Evolutionary conservation across 2,329 filamentous ascomycete species (phyloP), one percentile per base, ranked within the genome.

Genomic region (Hypoxylon sp.): DNA sequence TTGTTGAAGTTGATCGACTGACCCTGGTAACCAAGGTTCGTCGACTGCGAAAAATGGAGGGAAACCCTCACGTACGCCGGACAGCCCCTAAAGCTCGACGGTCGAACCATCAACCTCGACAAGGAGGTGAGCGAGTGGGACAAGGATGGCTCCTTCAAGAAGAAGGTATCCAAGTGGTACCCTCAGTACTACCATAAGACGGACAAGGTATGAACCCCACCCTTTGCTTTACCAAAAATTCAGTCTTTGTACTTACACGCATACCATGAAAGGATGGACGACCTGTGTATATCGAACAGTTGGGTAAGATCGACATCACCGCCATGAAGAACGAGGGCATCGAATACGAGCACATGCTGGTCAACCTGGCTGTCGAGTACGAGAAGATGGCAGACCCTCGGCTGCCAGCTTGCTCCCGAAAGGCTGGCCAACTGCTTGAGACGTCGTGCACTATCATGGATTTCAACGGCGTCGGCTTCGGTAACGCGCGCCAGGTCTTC

Each of bases 391-490:
- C 93, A 74, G 95, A 98, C 82, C 94, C 94, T 13, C 92, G 96
- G 74, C 88, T 99, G 63, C 96, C 96, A 58, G 95, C 96, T 74
- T 98, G 94, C 87, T 97, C 94, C 63, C 94, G 95, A 82, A 97
- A 97, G 84, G 86, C 91, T 24, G 94, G 93, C 76, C 89, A 91
- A 78, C 90, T 99, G 64, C 91, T 98, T 77, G 96, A 99, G 86
- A 99, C 96, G 24, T 98, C 94, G 86, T 98, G 96, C 90, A 95
- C 93, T 72, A 94, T 99, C 83, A 96, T 98, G 91, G 96, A 99
- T 82, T 88, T 98, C 81, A 97, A 97, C 86, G 94, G 94, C 70
- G 94, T 99, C 24, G 93, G 93, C 66, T 84, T 98, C 75, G 87
- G 86, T 79, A 96, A 92, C 82, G 90, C 93, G 47, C 87, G 90